These are phyloP conservation scores for Eucalyptus dawsonii DNA, from an alignment of 345 rosid genomes.

Conservation along the genomic window DNA sequence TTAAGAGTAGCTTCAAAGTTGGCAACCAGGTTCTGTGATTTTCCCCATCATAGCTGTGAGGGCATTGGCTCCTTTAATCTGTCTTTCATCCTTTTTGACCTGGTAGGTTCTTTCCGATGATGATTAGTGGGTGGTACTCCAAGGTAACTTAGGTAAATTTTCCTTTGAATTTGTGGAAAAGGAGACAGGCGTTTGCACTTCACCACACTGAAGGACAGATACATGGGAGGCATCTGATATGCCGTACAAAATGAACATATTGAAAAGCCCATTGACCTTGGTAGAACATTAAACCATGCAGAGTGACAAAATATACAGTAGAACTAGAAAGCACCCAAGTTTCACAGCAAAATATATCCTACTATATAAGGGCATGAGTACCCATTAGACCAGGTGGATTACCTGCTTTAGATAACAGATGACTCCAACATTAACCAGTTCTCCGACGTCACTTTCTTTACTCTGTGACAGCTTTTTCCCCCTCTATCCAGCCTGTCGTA, in stretches of 20 bases:
- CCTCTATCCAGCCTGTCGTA: conserved; percentile 79
- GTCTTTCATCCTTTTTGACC: not conserved
- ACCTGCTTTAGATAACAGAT: conserved; percentile 98
- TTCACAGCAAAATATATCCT: not conserved
- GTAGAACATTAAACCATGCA: not conserved
- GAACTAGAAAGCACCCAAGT: not conserved
- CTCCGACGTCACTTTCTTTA: conserved; percentile 91
- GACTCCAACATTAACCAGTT: conserved; percentile 91
- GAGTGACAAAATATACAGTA: not conserved
- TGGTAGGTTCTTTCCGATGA: not conserved
- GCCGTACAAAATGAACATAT: not conserved
- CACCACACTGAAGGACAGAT: not conserved
- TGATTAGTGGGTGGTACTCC: not conserved
- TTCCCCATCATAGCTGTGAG: not conserved
- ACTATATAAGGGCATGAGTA: not conserved
- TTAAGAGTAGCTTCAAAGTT: not conserved
- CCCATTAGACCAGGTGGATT: not conserved
- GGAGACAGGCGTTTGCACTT: not conserved
- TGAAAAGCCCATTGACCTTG: not conserved
- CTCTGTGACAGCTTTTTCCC: conserved; percentile 95
- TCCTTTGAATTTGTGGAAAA: not conserved
- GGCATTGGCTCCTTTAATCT: not conserved
- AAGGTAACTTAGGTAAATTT: not conserved
- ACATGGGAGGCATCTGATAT: not conserved
- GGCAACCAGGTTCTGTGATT: not conserved